phyloP scores from a whole-genome alignment of 1,139 yeast genomes.

The Scheffersomyces segobiensis region DNA sequence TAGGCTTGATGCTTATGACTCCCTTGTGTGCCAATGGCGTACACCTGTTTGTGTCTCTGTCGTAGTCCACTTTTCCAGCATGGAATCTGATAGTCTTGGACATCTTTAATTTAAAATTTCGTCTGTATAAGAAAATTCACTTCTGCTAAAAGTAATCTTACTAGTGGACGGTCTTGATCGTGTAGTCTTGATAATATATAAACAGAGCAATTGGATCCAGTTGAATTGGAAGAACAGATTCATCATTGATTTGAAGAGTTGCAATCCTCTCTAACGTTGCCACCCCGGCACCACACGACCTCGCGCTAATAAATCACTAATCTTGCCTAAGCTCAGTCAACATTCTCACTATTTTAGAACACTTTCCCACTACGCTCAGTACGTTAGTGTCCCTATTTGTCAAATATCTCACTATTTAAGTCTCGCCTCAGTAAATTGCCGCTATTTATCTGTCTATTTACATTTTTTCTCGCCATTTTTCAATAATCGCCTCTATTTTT shows the following conservation, averaged over 20 bases:
- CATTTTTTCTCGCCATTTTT: background rate
- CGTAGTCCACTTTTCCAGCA: constrained; percentile 82
- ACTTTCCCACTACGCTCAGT: background rate
- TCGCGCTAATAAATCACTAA: background rate
- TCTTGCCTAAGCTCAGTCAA: too few species aligned
- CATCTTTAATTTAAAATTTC: constrained; percentile 1
- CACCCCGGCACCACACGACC: background rate
- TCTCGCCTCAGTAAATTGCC: background rate
- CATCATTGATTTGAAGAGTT: background rate
- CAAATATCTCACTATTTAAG: background rate
- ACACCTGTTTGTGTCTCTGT: constrained; percentile 68
- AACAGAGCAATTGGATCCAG: background rate
- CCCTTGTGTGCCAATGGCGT: constrained; percentile 82
- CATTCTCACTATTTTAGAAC: background rate
- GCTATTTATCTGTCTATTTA: background rate
- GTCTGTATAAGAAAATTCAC: background rate
- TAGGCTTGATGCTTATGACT: constrained; percentile 61
- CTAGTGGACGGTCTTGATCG: background rate
- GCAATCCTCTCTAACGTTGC: background rate
- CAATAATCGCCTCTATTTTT: background rate
- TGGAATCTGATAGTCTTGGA: constrained; percentile 53
- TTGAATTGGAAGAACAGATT: background rate
- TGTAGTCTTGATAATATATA: background rate
- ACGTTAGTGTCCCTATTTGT: background rate
- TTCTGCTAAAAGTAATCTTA: background rate